These are phyloP conservation scores for Camillea tinctor DNA, from an alignment of 2,329 filamentous ascomycete genomes.

Conservation along the genomic window DNA sequence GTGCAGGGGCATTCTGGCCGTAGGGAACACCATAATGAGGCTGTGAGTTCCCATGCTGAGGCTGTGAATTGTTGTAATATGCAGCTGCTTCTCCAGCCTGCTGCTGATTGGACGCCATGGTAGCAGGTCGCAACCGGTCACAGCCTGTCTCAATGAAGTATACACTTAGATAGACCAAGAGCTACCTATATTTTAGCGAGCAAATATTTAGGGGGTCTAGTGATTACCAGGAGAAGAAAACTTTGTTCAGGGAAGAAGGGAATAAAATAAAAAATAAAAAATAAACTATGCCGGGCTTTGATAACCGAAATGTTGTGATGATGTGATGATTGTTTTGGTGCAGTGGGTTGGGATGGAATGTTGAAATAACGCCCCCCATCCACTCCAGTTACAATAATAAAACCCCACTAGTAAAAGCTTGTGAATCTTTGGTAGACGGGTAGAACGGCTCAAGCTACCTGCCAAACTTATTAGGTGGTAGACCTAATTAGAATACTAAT, in stretches of 20 bases:
- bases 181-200: background rate
- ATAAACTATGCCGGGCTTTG: too few species aligned
- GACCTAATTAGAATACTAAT: background rate
- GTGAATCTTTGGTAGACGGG: background rate
- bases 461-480: background rate
- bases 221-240: too few species aligned
- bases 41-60: slow-evolving; percentile 8
- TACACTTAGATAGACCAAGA: too few species aligned
- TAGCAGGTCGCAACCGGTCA: background rate
- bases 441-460: background rate
- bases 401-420: background rate
- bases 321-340: slow-evolving; percentile 8
- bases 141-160: background rate
- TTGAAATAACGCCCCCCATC: background rate
- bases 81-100: slow-evolving; percentile 21
- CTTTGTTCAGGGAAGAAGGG: too few species aligned
- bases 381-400: background rate
- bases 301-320: background rate
- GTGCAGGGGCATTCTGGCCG: background rate
- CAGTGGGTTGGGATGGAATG: slow-evolving; percentile 11
- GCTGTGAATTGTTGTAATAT: slow-evolving; percentile 22
- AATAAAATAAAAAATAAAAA: too few species aligned
- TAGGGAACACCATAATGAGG: slow-evolving; percentile 1
- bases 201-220: too few species aligned
- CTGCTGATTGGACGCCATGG: slow-evolving; percentile 18